Evolutionary conservation across 257 asterid genomes (phyloP), one percentile per base, ranked within the genome.

Genomic region (Solanum neorickii): DNA sequence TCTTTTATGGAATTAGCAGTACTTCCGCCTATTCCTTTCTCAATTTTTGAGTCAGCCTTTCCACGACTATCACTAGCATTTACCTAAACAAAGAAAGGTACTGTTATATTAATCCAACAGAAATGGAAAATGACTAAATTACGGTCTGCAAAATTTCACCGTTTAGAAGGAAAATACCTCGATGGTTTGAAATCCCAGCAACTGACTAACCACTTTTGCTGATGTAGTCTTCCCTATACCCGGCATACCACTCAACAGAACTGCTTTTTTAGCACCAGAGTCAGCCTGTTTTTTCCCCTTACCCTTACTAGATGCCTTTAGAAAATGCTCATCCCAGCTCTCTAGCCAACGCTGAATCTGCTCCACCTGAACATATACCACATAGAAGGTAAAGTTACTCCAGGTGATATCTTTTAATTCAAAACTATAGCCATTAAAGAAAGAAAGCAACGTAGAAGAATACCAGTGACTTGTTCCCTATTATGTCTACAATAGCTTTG

Each of bases 41-140:
- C 95, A 85, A 97, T 95, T 92, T 95, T 97, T 69, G 96, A 89
- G 93, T 97, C 96, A 86, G 99, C 99, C 91, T 96, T 97, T 75
- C 99, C 99, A 87, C 99, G 99, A 89, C 92, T 97, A 89, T 96
- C 99, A 89, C 99, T 97, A 88, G 99, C 99, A 91, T 97, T 97
- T 72, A 97, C 99, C 99, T 97, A 88, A 86, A 88, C 47, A 89
- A 87, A 87, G 89, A 35, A 82, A 82, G 20, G 29, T 11, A 52
- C 31, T 10, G 46, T 82, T 29, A 49, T 16, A 49, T 31, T 52
- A 82, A 29, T 49, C 69, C 85, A 42, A 59, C 47, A 83, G 73
- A 11, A 23, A 39, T 25, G 75, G 86, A 72, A 82, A 70, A 75
- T 84, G 41, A 21, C 77, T 31, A 20, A 31, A 82, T 82, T 31